Conservation (phyloP, 768 basidiomycete genomes). For the Tricholoma matsutake region DNA sequence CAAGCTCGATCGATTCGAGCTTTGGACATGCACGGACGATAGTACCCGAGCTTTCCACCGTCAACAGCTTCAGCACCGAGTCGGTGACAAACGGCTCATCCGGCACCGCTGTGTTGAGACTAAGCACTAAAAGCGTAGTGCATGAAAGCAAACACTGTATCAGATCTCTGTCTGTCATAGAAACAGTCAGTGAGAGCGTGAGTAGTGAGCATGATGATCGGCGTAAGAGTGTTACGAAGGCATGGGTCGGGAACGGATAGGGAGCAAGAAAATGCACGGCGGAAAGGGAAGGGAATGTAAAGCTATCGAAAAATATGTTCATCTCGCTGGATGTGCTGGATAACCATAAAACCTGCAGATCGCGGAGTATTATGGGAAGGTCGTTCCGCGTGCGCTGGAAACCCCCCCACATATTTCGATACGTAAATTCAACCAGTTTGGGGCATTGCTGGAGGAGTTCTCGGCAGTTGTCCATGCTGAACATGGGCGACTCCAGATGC, state of each 20-base stretch:
- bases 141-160: conserved; percentile 3
- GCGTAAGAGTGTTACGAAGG: background rate
- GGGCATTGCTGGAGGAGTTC: conserved; percentile 6
- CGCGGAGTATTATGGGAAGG: background rate
- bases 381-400: background rate
- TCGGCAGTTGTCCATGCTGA: conserved; percentile 3
- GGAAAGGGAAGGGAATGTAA: conserved; percentile 2
- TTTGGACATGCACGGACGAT: background rate
- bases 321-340: background rate
- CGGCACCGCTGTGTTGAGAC: background rate
- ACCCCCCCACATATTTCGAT: background rate
- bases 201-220: background rate
- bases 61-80: too few species aligned
- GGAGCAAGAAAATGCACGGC: background rate
- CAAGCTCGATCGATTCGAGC: background rate
- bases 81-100: too few species aligned
- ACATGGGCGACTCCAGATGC: background rate
- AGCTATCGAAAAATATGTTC: background rate
- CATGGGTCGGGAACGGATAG: background rate
- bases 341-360: background rate
- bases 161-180: background rate
- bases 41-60: too few species aligned
- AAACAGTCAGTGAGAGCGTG: background rate
- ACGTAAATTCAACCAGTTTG: conserved; percentile 2
- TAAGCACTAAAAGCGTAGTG: background rate